Evolutionary conservation across 1,139 yeast genomes (phyloP).

Genomic region (Taphrina deformans): DNA sequence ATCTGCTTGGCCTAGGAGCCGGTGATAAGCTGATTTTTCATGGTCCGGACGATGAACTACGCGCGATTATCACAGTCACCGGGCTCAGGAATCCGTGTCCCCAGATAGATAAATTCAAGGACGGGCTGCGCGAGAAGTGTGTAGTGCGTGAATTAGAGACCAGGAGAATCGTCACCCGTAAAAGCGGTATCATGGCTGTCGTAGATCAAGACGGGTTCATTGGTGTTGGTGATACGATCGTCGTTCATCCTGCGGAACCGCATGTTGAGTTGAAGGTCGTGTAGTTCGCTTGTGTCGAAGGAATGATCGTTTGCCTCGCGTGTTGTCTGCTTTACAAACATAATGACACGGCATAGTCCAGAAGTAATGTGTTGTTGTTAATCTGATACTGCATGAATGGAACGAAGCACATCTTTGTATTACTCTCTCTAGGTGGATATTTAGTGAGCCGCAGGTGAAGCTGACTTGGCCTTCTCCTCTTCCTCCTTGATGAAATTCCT

Average conservation of each 20-base stretch:
- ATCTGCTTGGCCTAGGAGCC: conserved; percentile 4
- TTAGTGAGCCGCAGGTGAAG: conserved; percentile 24
- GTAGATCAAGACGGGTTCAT: conserved; percentile 17
- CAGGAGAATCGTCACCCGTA: conserved; percentile 5
- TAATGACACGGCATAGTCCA: no score
- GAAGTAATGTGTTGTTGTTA: no score
- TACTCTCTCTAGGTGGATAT: neutral
- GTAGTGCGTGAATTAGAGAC: neutral
- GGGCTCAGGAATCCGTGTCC: conserved; percentile 26
- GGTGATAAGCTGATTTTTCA: conserved; percentile 2
- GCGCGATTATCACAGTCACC: conserved; percentile 3
- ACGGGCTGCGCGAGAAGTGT: conserved; percentile 12
- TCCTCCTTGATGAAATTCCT: conserved; percentile 34
- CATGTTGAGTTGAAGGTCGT: conserved; percentile 8
- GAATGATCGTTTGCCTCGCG: no score
- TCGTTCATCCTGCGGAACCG: neutral
- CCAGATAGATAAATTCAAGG: conserved; percentile 13
- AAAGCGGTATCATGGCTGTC: conserved; percentile 23
- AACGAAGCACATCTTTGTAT: neutral
- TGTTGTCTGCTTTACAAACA: no score
- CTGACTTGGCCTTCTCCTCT: conserved; percentile 31
- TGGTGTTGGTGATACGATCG: conserved; percentile 6
- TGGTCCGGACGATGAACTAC: neutral
- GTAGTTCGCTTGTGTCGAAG: no score
- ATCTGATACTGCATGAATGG: no score